A percentile compares a stretch with the other conserved stretches of the same genome.
Conservation (phyloP, 441 rosid species). For the Croton setiger region DNA sequence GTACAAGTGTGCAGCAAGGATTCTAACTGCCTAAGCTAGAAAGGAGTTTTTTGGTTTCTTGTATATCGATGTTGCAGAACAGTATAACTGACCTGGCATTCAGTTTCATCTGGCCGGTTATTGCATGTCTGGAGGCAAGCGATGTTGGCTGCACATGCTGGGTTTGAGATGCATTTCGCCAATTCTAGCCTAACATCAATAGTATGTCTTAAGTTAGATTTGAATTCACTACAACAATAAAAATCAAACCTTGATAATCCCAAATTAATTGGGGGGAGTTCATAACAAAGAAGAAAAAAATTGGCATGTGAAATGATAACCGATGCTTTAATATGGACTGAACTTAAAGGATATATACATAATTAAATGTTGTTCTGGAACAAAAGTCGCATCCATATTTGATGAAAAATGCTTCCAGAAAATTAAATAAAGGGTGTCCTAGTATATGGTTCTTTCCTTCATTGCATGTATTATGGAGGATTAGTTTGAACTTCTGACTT, state of each 20-base stretch:
- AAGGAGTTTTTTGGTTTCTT: neutral
- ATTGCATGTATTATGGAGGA: neutral
- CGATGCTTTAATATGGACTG: neutral
- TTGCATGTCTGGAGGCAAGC: conserved; percentile 98
- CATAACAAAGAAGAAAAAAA: neutral
- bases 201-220: conserved; percentile 8
- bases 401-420: neutral
- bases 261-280: neutral
- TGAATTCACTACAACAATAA: too few species aligned
- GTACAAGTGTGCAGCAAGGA: neutral
- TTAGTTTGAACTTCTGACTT: neutral
- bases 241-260: too few species aligned
- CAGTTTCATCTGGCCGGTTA: conserved; percentile 89
- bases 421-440: neutral
- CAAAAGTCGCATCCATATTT: neutral
- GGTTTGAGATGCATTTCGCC: conserved; percentile 86
- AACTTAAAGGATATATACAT: neutral
- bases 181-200: conserved; percentile 67
- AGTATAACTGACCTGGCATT: conserved; percentile 72
- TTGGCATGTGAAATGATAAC: neutral
- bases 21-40: neutral
- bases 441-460: neutral
- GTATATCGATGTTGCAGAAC: neutral
- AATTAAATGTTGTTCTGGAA: too few species aligned
- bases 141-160: conserved; percentile 83